Conservation (phyloP, 805 yeast genomes). For the Candida namnaoensis region DNA sequence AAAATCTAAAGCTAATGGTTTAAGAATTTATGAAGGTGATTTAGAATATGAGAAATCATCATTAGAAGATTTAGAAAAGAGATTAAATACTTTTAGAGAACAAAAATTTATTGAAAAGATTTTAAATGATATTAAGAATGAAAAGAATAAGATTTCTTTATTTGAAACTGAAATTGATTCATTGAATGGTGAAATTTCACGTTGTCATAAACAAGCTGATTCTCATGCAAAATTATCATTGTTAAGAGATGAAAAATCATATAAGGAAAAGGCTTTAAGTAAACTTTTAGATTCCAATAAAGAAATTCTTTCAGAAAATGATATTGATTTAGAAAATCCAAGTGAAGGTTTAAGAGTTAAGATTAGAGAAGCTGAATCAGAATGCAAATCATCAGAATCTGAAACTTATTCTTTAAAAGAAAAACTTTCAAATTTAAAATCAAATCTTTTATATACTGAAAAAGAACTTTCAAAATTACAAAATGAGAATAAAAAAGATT, state of each 20-base stretch:
- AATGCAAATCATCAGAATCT: background rate
- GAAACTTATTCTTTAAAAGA: constrained; percentile 7
- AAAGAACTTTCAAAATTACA: constrained; percentile 2
- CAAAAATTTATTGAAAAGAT: constrained; percentile 20
- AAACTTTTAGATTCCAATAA: constrained; percentile 19
- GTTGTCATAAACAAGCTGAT: constrained; percentile 51
- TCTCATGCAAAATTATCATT: constrained; percentile 43
- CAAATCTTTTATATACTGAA: constrained; percentile 9
- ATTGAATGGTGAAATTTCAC: constrained; percentile 38
- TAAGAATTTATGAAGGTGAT: constrained; percentile 35
- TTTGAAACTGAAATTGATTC: constrained; percentile 42
- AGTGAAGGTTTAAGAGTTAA: constrained; percentile 7
- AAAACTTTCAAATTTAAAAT: constrained; percentile 11
- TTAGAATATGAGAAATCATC: constrained; percentile 35
- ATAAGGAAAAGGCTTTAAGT: constrained; percentile 20
- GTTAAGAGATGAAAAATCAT: constrained; percentile 28
- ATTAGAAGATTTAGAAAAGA: constrained; percentile 28
- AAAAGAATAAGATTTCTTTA: constrained; percentile 25
- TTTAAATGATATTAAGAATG: constrained; percentile 24
- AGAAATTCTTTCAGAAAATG: constrained; percentile 11
- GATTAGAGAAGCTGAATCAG: constrained; percentile 1
- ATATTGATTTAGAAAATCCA: constrained; percentile 9
- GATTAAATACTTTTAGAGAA: constrained; percentile 22
- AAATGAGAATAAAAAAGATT: constrained; percentile 4
- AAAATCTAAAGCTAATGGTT: constrained; percentile 26